phyloP scores from a whole-genome alignment of 129 eudicot genomes.

The Arctium lappa region DNA sequence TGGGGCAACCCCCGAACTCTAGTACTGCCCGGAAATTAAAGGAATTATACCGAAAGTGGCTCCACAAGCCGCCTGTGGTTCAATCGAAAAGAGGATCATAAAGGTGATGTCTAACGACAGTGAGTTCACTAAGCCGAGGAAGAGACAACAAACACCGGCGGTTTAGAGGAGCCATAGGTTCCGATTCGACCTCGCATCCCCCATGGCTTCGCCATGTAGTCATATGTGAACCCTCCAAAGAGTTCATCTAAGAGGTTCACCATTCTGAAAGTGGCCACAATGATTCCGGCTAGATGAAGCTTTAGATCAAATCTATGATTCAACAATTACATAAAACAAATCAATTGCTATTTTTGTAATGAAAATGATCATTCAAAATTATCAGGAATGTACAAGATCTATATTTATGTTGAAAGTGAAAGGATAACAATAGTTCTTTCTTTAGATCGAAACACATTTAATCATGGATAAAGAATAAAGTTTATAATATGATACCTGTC shows the following conservation, averaged over 20 bases:
- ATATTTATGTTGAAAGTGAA: too few relatives aligned
- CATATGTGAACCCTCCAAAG: slow-evolving; percentile 56
- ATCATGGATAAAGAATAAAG: too few relatives aligned
- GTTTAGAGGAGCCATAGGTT: slow-evolving; percentile 61
- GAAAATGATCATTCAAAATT: too few relatives aligned
- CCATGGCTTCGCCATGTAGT: slow-evolving; percentile 35
- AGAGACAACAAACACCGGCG: slow-evolving; percentile 49
- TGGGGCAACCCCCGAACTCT: slow-evolving; percentile 55
- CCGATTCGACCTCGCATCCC: slow-evolving; percentile 80
- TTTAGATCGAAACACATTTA: too few relatives aligned
- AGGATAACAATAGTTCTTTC: too few relatives aligned
- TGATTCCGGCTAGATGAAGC: slow-evolving; percentile 50
- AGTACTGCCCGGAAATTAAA: not conserved
- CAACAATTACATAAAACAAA: not conserved
- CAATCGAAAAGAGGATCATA: slow-evolving; percentile 61
- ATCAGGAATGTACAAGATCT: slow-evolving; percentile 29
- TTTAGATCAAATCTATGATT: slow-evolving; percentile 42
- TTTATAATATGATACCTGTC: too few relatives aligned
- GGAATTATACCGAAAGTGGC: too few relatives aligned
- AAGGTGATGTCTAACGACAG: slow-evolving; percentile 36
- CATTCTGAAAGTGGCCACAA: slow-evolving; percentile 63
- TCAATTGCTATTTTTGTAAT: not conserved
- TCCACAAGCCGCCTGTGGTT: slow-evolving; percentile 71
- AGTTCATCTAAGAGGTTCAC: slow-evolving; percentile 53
- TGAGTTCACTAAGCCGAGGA: slow-evolving; percentile 41